Base-by-base conservation (phyloP, 2,329 filamentous ascomycete genomes). In the Pezicula carpinea region DNA sequence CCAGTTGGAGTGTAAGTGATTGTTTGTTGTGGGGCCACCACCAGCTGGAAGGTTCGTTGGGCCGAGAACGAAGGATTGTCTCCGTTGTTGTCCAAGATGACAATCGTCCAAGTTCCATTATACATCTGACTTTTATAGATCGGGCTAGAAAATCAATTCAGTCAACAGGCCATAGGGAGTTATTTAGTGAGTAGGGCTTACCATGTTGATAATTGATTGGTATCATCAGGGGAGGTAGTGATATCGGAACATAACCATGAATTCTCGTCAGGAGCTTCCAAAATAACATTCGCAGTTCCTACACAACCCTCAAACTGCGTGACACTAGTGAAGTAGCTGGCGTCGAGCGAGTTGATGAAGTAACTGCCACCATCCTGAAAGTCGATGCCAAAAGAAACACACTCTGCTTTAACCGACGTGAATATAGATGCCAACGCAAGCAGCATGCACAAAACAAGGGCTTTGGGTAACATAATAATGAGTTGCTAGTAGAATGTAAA, bases 361-460 rank as follows among this genome's bases (percentile, higher is more conserved):
- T 38, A 38, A 15, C 35, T 38, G 35, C 35, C 35, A 21, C 35
- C 35, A 38, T 38, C 21, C 35, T 38, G 35, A 38, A 38, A 38
- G 35, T 38, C 35, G 15, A 38, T 38, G 5, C 35, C 35, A 10
- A 38, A 38, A 15, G 35, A 38, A 18, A 15, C n/a, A 38, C 35
- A 38, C 3, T 38, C 35, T 5, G 35, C 35, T 21, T 38, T 38
- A 14, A 21, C 35, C 6, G 10, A 38, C 14, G 14, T 3, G 11
- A 38, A 6, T 3, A 38, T 8, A 38, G n/a, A 18, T 13, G 8
- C 35, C 15, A 38, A 13, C n/a, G 35, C 35, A 38, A 38, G n/a
- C 10, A 38, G 11, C n/a, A 15, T 7, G 15, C 3, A 38, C 11
- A 21, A 21, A 21, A 7, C 11, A 38, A 38, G 6, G 15, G 11